Percentiles rank a stretch among this genome's conserved stretches.
These are phyloP conservation scores for Golovinomyces cichoracearum DNA, from an alignment of 2,329 filamentous ascomycete genomes.

Conservation along the genomic window DNA sequence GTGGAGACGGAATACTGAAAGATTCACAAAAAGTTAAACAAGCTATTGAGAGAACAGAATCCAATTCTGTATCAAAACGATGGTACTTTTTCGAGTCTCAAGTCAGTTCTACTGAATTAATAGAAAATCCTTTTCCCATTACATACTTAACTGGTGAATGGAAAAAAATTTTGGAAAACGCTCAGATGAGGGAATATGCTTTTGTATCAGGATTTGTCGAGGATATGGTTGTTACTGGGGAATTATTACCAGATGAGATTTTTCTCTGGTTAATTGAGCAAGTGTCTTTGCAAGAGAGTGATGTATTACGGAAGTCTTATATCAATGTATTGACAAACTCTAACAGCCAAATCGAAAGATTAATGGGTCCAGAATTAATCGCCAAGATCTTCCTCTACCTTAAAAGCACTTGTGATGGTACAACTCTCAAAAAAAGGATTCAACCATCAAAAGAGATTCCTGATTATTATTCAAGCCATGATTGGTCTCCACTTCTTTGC, in stretches of 20 bases:
- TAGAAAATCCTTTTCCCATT: conserved; percentile 11
- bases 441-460: conserved; percentile 4
- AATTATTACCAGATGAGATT: conserved; percentile 32
- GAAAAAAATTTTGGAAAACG: conserved; percentile 18
- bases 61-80: conserved; percentile 23
- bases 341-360: conserved; percentile 19
- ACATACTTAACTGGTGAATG: conserved; percentile 6
- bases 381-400: conserved; percentile 30
- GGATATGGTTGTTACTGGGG: conserved; percentile 22
- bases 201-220: conserved; percentile 37
- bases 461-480: conserved; percentile 8
- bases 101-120: not conserved
- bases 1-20: conserved; percentile 20
- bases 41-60: conserved; percentile 35
- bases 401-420: conserved; percentile 27
- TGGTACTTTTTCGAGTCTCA: conserved; percentile 30
- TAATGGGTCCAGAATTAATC: conserved; percentile 22
- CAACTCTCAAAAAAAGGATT: conserved; percentile 10
- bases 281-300: conserved; percentile 28
- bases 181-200: conserved; percentile 27
- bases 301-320: conserved; percentile 34
- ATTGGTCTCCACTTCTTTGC: conserved; percentile 11
- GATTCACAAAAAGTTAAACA: conserved; percentile 22
- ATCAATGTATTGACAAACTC: conserved; percentile 24
- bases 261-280: conserved; percentile 40